Base-by-base conservation (phyloP, 768 basidiomycete species). In the Amanita rimosa region DNA sequence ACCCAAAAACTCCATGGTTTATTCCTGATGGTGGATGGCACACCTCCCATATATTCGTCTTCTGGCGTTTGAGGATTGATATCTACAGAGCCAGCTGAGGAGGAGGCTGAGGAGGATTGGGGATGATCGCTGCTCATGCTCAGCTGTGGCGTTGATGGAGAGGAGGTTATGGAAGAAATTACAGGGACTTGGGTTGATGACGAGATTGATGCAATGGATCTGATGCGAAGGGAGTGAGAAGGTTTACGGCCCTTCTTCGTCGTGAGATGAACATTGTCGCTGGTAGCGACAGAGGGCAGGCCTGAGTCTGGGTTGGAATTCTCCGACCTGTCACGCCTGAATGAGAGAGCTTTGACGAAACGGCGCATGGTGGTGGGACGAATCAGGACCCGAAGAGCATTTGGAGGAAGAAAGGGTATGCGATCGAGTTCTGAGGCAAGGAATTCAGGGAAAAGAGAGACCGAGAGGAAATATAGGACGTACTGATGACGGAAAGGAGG, bases 11-110 rank as follows among this genome's bases (percentile, higher is more conserved):
- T 70, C 79, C 79, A 84, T 24, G 69, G 68, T 26, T 57, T 54
- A 56, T 69, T 74, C 55, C 68, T 76, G 50, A 65, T 63, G n/a
- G 57, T 57, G 2, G 60, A 62, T 14, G 53, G 51, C 19, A 62
- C 61, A 52, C 59, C 59, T 52, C 60, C 58, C 50, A 58, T 55
- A 45, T 64, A 60, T 53, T 79, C 76, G 47, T 83, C 82, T 57
- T 78, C 78, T 39, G 81, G 79, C 6, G 81, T 82, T 49, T 71
- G 78, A 33, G 79, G 61, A 38, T 67, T 73, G 48, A 75, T 61
- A 17, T 74, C 79, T 24, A 72, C 74, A 35, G 75, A 78, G 36
- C 75, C 77, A 27, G 72, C 74, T n/a, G 81, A 84, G 4, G 81
- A 81, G 8, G 76, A 47, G 17, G 48, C 40, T 6, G 48, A 72